These are phyloP conservation scores for Aureobasidium sp. DNA, from an alignment of 2,329 filamentous ascomycete genomes.

Conservation along the genomic window DNA sequence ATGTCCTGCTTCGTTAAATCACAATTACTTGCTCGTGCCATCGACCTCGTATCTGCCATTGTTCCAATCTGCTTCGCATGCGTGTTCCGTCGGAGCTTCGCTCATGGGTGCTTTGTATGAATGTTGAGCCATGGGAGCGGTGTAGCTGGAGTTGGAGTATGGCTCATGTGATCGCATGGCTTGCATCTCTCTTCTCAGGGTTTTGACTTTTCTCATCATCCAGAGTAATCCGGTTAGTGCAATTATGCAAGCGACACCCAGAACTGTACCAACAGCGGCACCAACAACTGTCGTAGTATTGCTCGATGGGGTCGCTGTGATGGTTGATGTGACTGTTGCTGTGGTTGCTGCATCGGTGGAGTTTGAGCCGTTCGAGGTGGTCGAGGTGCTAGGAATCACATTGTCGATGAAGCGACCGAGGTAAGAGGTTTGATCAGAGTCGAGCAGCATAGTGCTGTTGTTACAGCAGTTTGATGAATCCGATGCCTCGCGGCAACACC, in stretches of 20 bases:
- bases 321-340: conserved; percentile 5
- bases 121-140: background rate
- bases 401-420: conserved; percentile 1
- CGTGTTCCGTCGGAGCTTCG: background rate
- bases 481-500: background rate
- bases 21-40: background rate
- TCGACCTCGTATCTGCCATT: conserved; percentile 5
- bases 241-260: conserved; percentile 6
- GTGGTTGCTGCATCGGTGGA: background rate
- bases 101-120: background rate
- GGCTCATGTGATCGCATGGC: background rate
- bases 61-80: conserved; percentile 5
- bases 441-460: background rate
- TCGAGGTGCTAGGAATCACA: background rate
- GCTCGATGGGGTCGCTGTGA: background rate
- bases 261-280: conserved; percentile 7
- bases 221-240: conserved; percentile 4
- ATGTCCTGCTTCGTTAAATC: too few species aligned
- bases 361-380: background rate
- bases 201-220: conserved; percentile 11
- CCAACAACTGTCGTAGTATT: conserved; percentile 5
- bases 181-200: conserved; percentile 2
- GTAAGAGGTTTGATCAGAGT: background rate
- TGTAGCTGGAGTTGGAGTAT: background rate
- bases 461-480: background rate